Base-by-base conservation (phyloP, 495 filamentous ascomycete species). In the Hyaloscypha bicolor region DNA sequence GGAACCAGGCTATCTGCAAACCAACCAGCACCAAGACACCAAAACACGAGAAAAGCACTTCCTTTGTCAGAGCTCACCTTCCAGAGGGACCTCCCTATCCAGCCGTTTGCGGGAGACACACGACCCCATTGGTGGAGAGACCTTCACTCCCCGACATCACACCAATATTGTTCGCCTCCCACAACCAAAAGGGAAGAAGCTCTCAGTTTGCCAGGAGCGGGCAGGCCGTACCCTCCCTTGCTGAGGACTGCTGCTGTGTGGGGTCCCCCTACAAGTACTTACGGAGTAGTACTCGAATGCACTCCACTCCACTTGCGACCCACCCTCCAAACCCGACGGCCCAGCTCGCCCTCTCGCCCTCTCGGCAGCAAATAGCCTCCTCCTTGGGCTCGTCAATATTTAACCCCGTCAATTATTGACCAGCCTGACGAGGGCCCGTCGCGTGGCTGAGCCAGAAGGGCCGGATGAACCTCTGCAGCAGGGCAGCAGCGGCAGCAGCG, bases 401-500 rank as follows among this genome's bases (percentile, higher is more conserved):
- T 1, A 37, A 12, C 16, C 35, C 42, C 42, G 11, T 4, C 42
- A 48, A 19, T 48, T 48, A 14, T 48, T 19, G 42, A 48, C 42
- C 42, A 48, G 42, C 42, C 9, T 4, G 42, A 48, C 42, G 12
- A 33, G 55, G 12, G 14, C 65, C 25, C 35, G 37, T 58, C 30
- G 59, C 52, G 60, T 68, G 65, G 65, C 65, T 68, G 65, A 42
- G 60, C 65, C 37, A 60, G 60, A 63, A 33, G 39, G 42, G 19
- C 42, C 35, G 29, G 37, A 56, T 48, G 42, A 48, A 48, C 42
- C 42, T 37, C 35, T 37, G 35, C 35, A 37, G 35, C 35, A 37
- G 35, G 8, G 8, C 35, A 37, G 6, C 35, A 37, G 35, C 35
- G 12, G 35, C 35, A 37, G 35, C 12, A 37, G 35, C 12, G 6